Conservation (phyloP, 371 early-diverging fungal species). For the Rhizomucor miehei region DNA sequence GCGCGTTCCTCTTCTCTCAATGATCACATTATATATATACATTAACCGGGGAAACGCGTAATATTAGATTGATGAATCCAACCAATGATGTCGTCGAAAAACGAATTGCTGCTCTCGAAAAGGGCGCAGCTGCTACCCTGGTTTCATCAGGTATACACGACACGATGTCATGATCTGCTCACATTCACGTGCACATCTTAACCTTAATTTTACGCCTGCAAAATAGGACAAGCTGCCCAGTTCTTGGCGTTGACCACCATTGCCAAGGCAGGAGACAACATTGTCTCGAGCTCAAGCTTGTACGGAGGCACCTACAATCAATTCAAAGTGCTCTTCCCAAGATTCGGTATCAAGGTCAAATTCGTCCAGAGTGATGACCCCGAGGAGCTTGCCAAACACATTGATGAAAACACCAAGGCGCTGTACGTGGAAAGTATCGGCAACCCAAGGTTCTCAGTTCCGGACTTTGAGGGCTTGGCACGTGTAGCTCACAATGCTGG, state of each 20-base stretch:
- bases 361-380: slow-evolving; percentile 75
- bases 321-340: slow-evolving; percentile 79
- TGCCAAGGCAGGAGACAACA: slow-evolving; percentile 78
- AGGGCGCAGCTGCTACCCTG: slow-evolving; percentile 63
- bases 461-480: slow-evolving; percentile 81
- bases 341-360: slow-evolving; percentile 76
- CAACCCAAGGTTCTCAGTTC: slow-evolving; percentile 82
- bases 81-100: slow-evolving; percentile 87
- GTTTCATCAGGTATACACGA: slow-evolving; percentile 54
- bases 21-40: background rate
- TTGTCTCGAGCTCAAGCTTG: slow-evolving; percentile 72
- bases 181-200: background rate
- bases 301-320: slow-evolving; percentile 92
- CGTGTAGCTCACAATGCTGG: slow-evolving; percentile 76
- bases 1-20: background rate
- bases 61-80: slow-evolving; percentile 72
- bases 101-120: slow-evolving; percentile 86
- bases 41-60: no score
- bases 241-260: slow-evolving; percentile 76
- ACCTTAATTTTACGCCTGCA: slow-evolving; percentile 43
- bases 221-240: slow-evolving; percentile 81
- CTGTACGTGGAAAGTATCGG: slow-evolving; percentile 87
- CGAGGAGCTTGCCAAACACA: slow-evolving; percentile 57
- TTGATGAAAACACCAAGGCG: slow-evolving; percentile 85
- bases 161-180: background rate